These are phyloP conservation scores for Scheffersomyces segobiensis DNA, from an alignment of 1,139 yeast genomes.

Conservation along the genomic window DNA sequence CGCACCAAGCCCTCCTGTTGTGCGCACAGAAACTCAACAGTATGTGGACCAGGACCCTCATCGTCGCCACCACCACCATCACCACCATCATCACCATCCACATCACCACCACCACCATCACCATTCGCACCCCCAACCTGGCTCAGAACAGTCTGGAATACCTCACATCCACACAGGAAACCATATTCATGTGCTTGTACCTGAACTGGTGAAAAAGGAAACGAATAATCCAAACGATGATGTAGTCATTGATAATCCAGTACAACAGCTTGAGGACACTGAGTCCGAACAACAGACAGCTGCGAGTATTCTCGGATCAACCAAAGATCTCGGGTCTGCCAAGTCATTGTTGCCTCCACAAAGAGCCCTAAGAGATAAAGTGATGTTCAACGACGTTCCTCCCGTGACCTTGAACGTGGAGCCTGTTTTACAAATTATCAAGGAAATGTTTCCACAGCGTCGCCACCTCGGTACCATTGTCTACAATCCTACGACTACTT, in stretches of 20 bases:
- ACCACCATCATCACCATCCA: slow-evolving; percentile 6
- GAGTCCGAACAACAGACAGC: not conserved
- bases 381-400: not conserved
- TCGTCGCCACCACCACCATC: slow-evolving; percentile 2
- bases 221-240: not conserved
- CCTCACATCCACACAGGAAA: slow-evolving; percentile 7
- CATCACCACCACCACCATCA: slow-evolving; percentile 12
- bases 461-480: slow-evolving; percentile 60
- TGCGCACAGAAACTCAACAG: slow-evolving; percentile 6
- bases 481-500: slow-evolving; percentile 58
- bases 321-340: not conserved
- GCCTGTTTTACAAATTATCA: slow-evolving; percentile 47
- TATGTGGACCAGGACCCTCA: not conserved
- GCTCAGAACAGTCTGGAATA: slow-evolving; percentile 2
- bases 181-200: slow-evolving; percentile 4
- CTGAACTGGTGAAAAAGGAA: not conserved
- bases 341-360: not conserved
- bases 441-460: slow-evolving; percentile 47
- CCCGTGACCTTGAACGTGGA: slow-evolving; percentile 36
- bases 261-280: not conserved
- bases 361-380: not conserved
- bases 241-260: slow-evolving; percentile 6
- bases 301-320: not conserved
- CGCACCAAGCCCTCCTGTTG: slow-evolving; percentile 4
- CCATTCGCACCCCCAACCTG: slow-evolving; percentile 1